A percentile compares a stretch with the other conserved stretches of the same genome.
Evolutionary conservation across 2,329 filamentous ascomycete genomes (phyloP).

Genomic region (Colletotrichum graminicola): DNA sequence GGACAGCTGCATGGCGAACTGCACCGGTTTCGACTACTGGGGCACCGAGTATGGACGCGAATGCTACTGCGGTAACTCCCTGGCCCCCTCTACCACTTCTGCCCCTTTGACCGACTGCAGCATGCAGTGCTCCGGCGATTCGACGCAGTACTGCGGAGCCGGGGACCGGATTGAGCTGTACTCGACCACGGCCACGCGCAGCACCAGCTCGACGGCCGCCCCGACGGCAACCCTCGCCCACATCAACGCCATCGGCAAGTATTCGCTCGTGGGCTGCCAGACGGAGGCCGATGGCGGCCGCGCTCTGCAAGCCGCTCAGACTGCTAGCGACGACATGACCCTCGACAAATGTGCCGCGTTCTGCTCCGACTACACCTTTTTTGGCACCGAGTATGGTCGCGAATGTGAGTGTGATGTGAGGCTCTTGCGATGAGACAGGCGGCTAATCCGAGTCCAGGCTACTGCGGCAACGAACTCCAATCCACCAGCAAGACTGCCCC

Average conservation of each 20-base stretch:
- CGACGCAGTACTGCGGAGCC: conserved; percentile 57
- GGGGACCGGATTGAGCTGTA: conserved; percentile 59
- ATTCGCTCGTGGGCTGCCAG: conserved; percentile 55
- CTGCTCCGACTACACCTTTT: conserved; percentile 54
- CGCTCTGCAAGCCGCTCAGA: conserved; percentile 51
- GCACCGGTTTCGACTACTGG: conserved; percentile 61
- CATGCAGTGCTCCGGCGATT: conserved; percentile 57
- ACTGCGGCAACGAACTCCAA: conserved; percentile 54
- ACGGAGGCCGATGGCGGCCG: conserved; percentile 53
- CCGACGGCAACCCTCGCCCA: conserved; percentile 52
- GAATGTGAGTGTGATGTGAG: conserved; percentile 48
- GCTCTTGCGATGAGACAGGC: background rate
- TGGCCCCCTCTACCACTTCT: conserved; percentile 45
- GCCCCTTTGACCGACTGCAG: conserved; percentile 52
- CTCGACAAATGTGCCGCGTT: conserved; percentile 53
- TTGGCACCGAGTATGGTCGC: conserved; percentile 53
- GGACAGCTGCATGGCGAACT: conserved; percentile 61
- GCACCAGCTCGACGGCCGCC: conserved; percentile 45
- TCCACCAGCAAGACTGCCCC: conserved; percentile 49
- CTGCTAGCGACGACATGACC: conserved; percentile 53
- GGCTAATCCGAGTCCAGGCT: conserved; percentile 45
- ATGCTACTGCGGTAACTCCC: conserved; percentile 63
- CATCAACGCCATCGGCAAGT: conserved; percentile 51
- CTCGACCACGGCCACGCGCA: conserved; percentile 54
- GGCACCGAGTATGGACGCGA: conserved; percentile 66